phyloP scores from a whole-genome alignment of 495 filamentous ascomycete genomes.

The Thermochaetoides thermophila region DNA sequence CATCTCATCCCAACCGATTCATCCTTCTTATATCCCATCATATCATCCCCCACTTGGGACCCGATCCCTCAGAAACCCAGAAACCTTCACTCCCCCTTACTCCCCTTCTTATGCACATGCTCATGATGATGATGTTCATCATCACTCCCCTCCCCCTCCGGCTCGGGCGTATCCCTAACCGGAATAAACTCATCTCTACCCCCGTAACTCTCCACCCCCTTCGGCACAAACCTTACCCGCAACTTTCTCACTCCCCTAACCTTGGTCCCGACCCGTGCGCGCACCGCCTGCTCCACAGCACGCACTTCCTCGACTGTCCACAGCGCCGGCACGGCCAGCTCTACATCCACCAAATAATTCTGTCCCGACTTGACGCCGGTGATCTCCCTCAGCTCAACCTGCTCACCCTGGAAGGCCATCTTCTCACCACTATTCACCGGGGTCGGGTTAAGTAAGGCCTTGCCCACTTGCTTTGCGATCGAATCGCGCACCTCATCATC shows the following conservation, averaged over 20 bases:
- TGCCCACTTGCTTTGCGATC: constrained; percentile 46
- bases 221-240: constrained; percentile 66
- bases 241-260: constrained; percentile 72
- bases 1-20: too few relatives aligned
- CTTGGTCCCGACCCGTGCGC: constrained; percentile 51
- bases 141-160: constrained; percentile 36
- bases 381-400: constrained; percentile 52
- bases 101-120: constrained; percentile 14
- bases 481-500: constrained; percentile 65
- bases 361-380: constrained; percentile 87
- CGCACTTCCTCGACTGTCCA: constrained; percentile 57
- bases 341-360: constrained; percentile 83
- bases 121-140: constrained; percentile 26
- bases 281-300: constrained; percentile 55
- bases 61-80: too few relatives aligned
- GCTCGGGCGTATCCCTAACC: constrained; percentile 48
- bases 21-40: too few relatives aligned
- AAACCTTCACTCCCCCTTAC: constrained; percentile 1
- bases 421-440: not conserved
- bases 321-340: constrained; percentile 56
- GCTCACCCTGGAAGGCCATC: constrained; percentile 14
- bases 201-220: constrained; percentile 23
- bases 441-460: constrained; percentile 36
- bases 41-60: too few relatives aligned
- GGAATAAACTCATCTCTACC: constrained; percentile 60